These are phyloP conservation scores for Pulveroboletus sp. DNA, from an alignment of 768 basidiomycete genomes.

Conservation along the genomic window DNA sequence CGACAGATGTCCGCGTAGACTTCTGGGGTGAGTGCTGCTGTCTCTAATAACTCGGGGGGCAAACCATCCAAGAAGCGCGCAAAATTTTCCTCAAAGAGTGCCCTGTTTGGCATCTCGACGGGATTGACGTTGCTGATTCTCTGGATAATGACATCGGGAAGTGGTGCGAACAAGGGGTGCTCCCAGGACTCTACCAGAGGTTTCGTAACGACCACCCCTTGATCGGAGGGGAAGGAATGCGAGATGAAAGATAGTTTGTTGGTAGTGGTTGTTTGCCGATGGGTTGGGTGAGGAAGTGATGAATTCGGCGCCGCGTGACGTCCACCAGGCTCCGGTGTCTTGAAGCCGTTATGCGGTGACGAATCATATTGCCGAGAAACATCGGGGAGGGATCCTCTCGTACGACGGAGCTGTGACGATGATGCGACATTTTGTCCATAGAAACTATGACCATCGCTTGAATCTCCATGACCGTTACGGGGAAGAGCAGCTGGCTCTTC, in stretches of 20 bases:
- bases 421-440: slow-evolving; percentile 46
- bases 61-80: slow-evolving; percentile 46
- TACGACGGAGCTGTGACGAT: slow-evolving; percentile 25
- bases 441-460: slow-evolving; percentile 36
- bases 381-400: slow-evolving; percentile 24
- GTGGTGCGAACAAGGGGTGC: slow-evolving; percentile 53
- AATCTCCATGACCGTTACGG: slow-evolving; percentile 20
- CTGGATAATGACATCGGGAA: slow-evolving; percentile 53
- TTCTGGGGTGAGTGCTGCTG: slow-evolving; percentile 52
- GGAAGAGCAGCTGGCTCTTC: slow-evolving; percentile 25
- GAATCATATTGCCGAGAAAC: slow-evolving; percentile 14
- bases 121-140: slow-evolving; percentile 49
- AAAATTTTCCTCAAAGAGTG: slow-evolving; percentile 48
- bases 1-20: slow-evolving; percentile 49
- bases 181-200: slow-evolving; percentile 54
- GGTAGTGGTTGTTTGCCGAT: slow-evolving; percentile 21
- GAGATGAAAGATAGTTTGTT: slow-evolving; percentile 42
- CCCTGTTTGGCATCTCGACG: slow-evolving; percentile 56
- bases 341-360: slow-evolving; percentile 12
- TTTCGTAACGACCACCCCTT: slow-evolving; percentile 36
- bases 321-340: slow-evolving; percentile 25
- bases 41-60: slow-evolving; percentile 53
- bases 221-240: slow-evolving; percentile 36
- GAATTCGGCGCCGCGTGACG: slow-evolving; percentile 13
- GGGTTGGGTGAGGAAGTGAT: slow-evolving; percentile 21